Conservation (phyloP, 169 alveolate genomes). For the Plasmodium yoelii region DNA sequence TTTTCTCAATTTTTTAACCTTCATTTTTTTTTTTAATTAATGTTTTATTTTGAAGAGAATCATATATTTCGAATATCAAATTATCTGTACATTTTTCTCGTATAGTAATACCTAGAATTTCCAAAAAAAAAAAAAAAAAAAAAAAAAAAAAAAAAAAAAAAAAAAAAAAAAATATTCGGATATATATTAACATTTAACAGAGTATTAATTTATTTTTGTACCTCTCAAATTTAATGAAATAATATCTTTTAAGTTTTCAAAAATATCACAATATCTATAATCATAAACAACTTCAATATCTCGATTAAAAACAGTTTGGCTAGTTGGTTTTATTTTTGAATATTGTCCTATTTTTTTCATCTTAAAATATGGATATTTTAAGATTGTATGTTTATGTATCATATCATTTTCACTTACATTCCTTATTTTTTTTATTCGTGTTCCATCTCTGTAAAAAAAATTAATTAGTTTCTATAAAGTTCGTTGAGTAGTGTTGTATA, state of each 20-base stretch:
- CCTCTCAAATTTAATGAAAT: slow-evolving; percentile 44
- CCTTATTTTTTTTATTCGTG: slow-evolving; percentile 49
- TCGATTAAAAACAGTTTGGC: slow-evolving; percentile 15
- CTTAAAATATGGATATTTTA: slow-evolving; percentile 69
- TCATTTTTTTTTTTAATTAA: slow-evolving; percentile 57
- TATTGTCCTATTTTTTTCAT: slow-evolving; percentile 63
- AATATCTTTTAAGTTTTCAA: slow-evolving; percentile 46
- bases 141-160: neutral
- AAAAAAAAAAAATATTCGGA: neutral
- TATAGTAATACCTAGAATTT: slow-evolving; percentile 28
- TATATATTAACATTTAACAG: neutral
- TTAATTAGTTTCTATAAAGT: neutral
- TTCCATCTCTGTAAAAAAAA: slow-evolving; percentile 29
- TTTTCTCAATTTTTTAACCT: slow-evolving; percentile 40
- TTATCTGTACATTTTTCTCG: slow-evolving; percentile 63
- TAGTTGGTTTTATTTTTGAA: slow-evolving; percentile 10
- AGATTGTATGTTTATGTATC: slow-evolving; percentile 45
- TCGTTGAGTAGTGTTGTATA: no score
- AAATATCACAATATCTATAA: slow-evolving; percentile 12
- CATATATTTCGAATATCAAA: slow-evolving; percentile 50
- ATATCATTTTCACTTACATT: slow-evolving; percentile 73
- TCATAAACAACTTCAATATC: slow-evolving; percentile 57
- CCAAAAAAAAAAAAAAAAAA: neutral
- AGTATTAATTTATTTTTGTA: neutral
- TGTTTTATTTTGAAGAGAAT: slow-evolving; percentile 52